Evolutionary conservation across 192 early-diverging fungal species (phyloP), one percentile per base, ranked within the genome.

Genomic region (Mortierella claussenii): DNA sequence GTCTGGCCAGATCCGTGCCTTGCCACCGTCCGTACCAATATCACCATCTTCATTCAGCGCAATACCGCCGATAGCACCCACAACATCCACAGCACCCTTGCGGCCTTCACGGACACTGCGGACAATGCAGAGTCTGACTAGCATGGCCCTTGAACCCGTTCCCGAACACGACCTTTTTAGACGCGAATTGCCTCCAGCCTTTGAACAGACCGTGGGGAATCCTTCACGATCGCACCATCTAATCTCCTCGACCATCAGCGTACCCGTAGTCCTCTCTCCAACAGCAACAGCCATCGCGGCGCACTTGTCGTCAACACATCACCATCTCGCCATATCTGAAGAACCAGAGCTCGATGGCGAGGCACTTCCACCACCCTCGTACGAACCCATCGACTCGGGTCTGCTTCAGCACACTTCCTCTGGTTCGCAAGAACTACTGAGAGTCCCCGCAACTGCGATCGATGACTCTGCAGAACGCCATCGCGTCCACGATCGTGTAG

Each of bases 381-480:
- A 73, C 28, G 53, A 55, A 26, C 31, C 40, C 1, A 18, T 58
- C 18, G 69, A 73, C 34, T 30, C 54, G 0, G 31, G 45, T 0
- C 12, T 30, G 5, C 30, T 31, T 26, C 44, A 49, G 5, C 11
- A 10, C 27, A 17, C 12, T 20, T 4, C 27, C 4, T 32, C 58
- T 49, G 11, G 43, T 27, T 21, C 15, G 37, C 31, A 23, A 6
- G 12, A 42, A 32, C 42, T 17, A 17, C 43, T 18, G 18, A 30
- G 20, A 44, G 36, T 20, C 7, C 55, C 28, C 1, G 20, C 43
- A 0, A 11, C 49, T 20, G 44, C 48, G 13, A 44, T 65, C 24
- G 69, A 73, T 28, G 71, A 75, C 13, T 57, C 57, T 13, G 48
- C 63, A 4, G 63, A 65, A 18, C 60, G 51, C 26, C 57, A 65